phyloP scores from a whole-genome alignment of 2,329 filamentous ascomycete genomes.

The Monosporascus ibericus region DNA sequence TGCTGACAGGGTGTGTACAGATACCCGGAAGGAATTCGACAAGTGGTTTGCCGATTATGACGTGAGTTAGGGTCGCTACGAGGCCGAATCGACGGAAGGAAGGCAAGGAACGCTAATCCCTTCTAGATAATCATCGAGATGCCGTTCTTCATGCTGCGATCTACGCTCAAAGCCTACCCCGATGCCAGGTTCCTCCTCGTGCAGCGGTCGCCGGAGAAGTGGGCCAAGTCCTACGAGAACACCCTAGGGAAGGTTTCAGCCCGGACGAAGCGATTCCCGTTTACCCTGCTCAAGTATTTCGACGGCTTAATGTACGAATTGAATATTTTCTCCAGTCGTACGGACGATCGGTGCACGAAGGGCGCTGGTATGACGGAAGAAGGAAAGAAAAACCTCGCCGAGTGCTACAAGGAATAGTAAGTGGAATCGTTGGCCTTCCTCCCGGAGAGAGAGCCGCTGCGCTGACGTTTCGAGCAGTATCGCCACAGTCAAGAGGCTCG shows the following conservation, averaged over 20 bases:
- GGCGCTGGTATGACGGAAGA: conserved; percentile 10
- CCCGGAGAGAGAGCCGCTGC: not conserved
- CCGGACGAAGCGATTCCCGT: conserved; percentile 13
- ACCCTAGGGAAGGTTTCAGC: conserved; percentile 14
- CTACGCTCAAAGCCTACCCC: conserved; percentile 24
- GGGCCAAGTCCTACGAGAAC: conserved; percentile 25
- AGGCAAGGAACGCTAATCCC: conserved; percentile 1
- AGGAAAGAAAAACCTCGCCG: conserved; percentile 11
- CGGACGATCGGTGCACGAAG: conserved; percentile 10
- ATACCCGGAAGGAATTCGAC: conserved; percentile 31
- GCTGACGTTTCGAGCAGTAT: conserved; percentile 14
- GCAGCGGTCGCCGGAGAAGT: conserved; percentile 29
- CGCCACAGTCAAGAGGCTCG: conserved; percentile 19
- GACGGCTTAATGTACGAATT: conserved; percentile 11
- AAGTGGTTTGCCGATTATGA: conserved; percentile 34
- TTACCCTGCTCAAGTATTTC: conserved; percentile 20
- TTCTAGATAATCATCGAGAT: conserved; percentile 22
- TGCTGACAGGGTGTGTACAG: conserved; percentile 7
- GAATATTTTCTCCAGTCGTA: not conserved
- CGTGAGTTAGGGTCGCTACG: conserved; percentile 14
- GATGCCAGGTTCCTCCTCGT: conserved; percentile 31
- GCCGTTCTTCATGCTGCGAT: conserved; percentile 25
- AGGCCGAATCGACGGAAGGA: not conserved
- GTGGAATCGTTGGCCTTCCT: not conserved
- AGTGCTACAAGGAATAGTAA: conserved; percentile 21